phyloP scores from a whole-genome alignment of 345 rosid genomes.

The Mallotus nudiflorus region DNA sequence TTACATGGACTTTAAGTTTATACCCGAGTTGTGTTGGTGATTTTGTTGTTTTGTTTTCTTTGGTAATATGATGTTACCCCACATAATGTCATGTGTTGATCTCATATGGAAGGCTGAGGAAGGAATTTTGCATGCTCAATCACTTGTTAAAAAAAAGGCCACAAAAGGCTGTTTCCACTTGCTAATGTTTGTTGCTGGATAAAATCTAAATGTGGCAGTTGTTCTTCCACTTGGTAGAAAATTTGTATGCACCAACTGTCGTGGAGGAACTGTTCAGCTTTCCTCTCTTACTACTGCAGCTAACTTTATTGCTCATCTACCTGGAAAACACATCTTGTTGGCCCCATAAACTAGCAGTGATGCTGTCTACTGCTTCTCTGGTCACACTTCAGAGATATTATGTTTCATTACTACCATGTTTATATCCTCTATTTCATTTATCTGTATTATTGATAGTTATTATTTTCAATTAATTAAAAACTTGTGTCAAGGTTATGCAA shows the following conservation, averaged over 20 bases:
- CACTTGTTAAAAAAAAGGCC: not conserved
- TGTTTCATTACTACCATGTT: not conserved
- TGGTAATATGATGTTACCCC: not conserved
- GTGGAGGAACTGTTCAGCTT: not conserved
- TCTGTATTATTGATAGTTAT: too few species aligned
- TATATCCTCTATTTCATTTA: too few species aligned
- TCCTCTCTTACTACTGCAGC: not conserved
- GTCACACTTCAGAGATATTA: not conserved
- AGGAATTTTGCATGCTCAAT: too few species aligned
- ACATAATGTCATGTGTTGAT: not conserved
- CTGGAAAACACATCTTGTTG: conserved; percentile 3
- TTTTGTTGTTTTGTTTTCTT: not conserved
- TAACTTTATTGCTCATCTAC: conserved; percentile 7
- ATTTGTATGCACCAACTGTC: not conserved
- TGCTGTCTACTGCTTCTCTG: not conserved
- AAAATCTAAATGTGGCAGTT: not conserved
- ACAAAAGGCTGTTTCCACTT: not conserved
- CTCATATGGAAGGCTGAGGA: too few species aligned
- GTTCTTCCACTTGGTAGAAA: not conserved
- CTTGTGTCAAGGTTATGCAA: too few species aligned
- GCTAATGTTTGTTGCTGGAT: not conserved
- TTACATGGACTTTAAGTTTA: not conserved
- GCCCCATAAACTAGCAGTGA: not conserved
- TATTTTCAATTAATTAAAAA: too few species aligned
- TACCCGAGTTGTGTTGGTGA: not conserved